Base-by-base conservation (phyloP, 1,284 basidiomycete genomes). In the Puccinia triticina region DNA sequence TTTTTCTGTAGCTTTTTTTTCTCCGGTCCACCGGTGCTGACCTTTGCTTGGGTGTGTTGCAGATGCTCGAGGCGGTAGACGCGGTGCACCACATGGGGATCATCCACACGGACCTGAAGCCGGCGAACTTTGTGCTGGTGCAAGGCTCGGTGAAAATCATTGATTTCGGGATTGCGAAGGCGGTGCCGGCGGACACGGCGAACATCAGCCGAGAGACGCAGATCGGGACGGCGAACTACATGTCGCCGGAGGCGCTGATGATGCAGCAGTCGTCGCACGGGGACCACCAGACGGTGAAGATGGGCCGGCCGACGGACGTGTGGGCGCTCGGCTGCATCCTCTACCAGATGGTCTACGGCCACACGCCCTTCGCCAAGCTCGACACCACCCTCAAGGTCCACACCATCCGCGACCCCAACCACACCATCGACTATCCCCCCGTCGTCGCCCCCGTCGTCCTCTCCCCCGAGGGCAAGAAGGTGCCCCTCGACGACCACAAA, bases 261-360 rank as follows among this genome's bases (percentile, higher is more conserved):
- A 61, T 74, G 57, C 71, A 82, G 43, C 72, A 50, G 46, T 74
- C 53, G 16, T 67, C 61, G 10, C 61, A 67, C 55, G 77, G 66
- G 5, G 77, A 78, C 48, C 61, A 78, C 37, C 61, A 78, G 34
- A 78, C 61, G 40, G 77, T 78, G n/a, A 80, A 86, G 85, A 85
- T 86, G 79, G 86, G 86, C 29, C 84, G 86, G 67, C 94, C 95
- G 82, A 94, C 94, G 71, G 96, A 99, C 88, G 90, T 97, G n/a
- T 99, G 97, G 97, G 94, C 96, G 23, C 89, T 98, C 23, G 97
- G 96, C 0, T 98, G 96, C 88, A 94, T 98, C 79, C 88, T 99
- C 50, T 98, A 93, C 88, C 96, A 98, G 87, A 96, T 98, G 92
- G 93, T 98, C 53, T 93, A 95, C 83, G 95, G 95, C 57, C 91